Evolutionary conservation across 1,284 basidiomycete species (phyloP), one percentile per base, ranked within the genome.

Genomic region (Marasmius sp.): DNA sequence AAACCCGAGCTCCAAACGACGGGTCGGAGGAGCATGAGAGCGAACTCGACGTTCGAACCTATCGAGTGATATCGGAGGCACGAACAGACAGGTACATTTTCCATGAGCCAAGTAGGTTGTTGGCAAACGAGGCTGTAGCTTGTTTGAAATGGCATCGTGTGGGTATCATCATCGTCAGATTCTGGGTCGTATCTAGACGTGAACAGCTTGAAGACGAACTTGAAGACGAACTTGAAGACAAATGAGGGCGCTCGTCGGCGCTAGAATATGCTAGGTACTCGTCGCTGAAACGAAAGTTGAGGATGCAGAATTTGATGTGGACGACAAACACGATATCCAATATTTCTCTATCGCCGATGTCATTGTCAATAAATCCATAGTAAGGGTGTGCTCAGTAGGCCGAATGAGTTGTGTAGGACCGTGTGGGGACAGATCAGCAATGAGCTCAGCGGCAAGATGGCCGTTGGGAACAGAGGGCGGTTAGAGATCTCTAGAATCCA

Each of bases 1-100:
- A 67, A 80, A 79, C 76, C 76, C 79, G 64, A 78, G 36, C 3
- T 54, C 52, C 10, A 12, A 37, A 18, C 33, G 38, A 10, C n/a
- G 34, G 1, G 52, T 52, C 22, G 34, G 50, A 33, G 50, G 18
- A 6, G 38, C 16, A 18, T 16, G 45, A 47, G 45, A 47, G 20
- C 14, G 45, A 47, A 18, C 20, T 45, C n/a, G n/a, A n/a, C n/a
- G 45, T 20, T 18, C n/a, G 20, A 47, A 14, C n/a, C 16, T 14
- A 7, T 47, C 45, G 45, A 47, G 8, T 16, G 8, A 14, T 18
- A 27, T 5, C 6, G 41, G 41, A 43, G 41, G 6, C 2, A 18
- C 45, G 45, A n/a, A n/a, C n/a, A n/a, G n/a, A n/a, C n/a, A n/a
- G n/a, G n/a, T n/a, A n/a, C n/a, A n/a, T n/a, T 20, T 16, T 20